A percentile compares a stretch with the other conserved stretches of the same genome.
Evolutionary conservation across 768 basidiomycete genomes (phyloP).

Genomic region (Lactarius sanguifluus): DNA sequence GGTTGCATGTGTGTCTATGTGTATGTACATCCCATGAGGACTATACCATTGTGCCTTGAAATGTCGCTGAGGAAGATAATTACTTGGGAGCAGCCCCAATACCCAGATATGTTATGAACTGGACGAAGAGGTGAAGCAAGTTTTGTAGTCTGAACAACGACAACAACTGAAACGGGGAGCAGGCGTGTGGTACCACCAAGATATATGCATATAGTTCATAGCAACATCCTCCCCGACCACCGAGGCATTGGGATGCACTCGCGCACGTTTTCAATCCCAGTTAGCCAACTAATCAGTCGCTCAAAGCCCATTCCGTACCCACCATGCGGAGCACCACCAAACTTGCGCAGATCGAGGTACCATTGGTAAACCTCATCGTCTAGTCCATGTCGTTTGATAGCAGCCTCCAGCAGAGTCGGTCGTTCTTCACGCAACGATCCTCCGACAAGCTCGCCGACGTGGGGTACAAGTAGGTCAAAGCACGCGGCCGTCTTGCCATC

Average conservation of each 20-base stretch:
- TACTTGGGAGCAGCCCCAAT: background rate
- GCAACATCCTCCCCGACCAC: constrained; percentile 77
- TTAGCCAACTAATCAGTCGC: constrained; percentile 81
- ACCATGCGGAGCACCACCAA: constrained; percentile 87
- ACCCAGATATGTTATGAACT: background rate
- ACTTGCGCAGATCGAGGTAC: constrained; percentile 84
- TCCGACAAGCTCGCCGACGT: constrained; percentile 86
- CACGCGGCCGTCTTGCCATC: constrained; percentile 72
- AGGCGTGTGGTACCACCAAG: background rate
- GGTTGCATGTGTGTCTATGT: background rate
- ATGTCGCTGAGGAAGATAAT: background rate
- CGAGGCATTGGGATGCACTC: constrained; percentile 93
- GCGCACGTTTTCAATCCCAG: constrained; percentile 85
- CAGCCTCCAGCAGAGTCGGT: constrained; percentile 46
- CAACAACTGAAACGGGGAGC: background rate
- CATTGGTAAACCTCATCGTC: constrained; percentile 50
- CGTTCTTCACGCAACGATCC: constrained; percentile 90
- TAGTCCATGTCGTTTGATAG: constrained; percentile 51
- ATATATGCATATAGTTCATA: constrained; percentile 40
- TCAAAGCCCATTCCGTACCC: constrained; percentile 98
- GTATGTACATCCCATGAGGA: constrained; percentile 16
- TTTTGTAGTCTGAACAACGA: background rate
- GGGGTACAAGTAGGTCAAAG: constrained; percentile 90
- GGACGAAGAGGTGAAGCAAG: background rate
- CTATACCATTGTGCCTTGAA: constrained; percentile 23